Base-by-base conservation (phyloP, 2,329 filamentous ascomycete genomes). In the Penicillium fuscoglaucum region DNA sequence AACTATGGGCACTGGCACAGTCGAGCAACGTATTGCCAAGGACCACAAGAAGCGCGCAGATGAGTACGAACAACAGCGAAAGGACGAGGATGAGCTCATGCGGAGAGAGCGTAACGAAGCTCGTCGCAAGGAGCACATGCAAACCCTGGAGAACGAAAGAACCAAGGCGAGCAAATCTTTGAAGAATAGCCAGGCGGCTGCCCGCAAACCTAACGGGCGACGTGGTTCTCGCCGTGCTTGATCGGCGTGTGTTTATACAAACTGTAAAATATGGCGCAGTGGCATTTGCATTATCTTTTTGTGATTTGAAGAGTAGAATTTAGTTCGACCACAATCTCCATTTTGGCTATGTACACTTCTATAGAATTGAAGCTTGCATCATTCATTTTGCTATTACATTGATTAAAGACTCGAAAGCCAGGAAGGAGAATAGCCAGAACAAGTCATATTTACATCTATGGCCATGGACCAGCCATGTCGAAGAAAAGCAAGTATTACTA, bases 41-140 rank as follows among this genome's bases (percentile, higher is more conserved):
- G 68, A 70, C n/a, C 66, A 74, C 43, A 62, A 70, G n/a, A 70
- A 66, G 52, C 67, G 62, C 13, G 69, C 69, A 1, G 55, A 60
- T n/a, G 61, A 69, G n/a, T 74, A 74, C 31, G 71, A 74, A 50
- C 56, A 64, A 40, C 66, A 64, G 39, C 64, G 70, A 28, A 64
- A 54, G 26, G 64, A 69, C 15, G 65, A 72, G 35, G 65, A 72
- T 31, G 62, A 66, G 10, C 63, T 58, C 40, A 72, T 71, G 55
- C 72, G 74, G 44, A 70, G 75, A 52, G 66, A 74, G 57, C 67
- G 70, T 17, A 76, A 75, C 33, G 70, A 75, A 51, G 68, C 72
- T 19, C 69, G 68, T 7, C 66, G 71, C 44, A 59, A 67, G 29
- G 64, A 69, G 24, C 64, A 74, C 51, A 44, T 69, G 60, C 52